These are phyloP conservation scores for Sedum album DNA, from an alignment of 164 flowering plant species.

Conservation along the genomic window DNA sequence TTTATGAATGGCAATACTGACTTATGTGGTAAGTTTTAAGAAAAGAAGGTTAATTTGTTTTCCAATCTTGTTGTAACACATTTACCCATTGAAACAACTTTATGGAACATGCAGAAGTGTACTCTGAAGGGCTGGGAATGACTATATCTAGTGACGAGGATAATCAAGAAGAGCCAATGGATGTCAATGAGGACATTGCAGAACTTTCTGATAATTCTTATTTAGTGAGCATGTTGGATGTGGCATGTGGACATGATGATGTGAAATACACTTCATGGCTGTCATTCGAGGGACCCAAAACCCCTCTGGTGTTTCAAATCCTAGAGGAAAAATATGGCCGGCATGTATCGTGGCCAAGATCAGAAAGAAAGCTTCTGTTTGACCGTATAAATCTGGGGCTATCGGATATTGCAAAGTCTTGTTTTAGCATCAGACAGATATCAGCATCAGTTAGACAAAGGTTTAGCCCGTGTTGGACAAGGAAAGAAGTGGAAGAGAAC, in stretches of 20 bases:
- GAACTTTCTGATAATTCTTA: constrained; percentile 35
- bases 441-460: constrained; percentile 22
- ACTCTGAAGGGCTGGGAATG: constrained; percentile 38
- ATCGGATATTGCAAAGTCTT: constrained; percentile 21
- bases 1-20: constrained; percentile 13
- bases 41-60: background rate
- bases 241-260: constrained; percentile 24
- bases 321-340: constrained; percentile 60
- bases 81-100: background rate
- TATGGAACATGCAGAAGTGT: constrained; percentile 37
- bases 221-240: constrained; percentile 43
- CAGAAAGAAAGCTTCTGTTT: constrained; percentile 47
- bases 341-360: constrained; percentile 38
- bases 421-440: constrained; percentile 10
- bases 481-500: constrained; percentile 31
- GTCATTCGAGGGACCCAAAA: constrained; percentile 41
- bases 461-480: constrained; percentile 11
- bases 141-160: constrained; percentile 44
- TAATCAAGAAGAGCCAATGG: constrained; percentile 19
- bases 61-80: background rate
- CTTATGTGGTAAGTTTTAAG: constrained; percentile 18
- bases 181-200: constrained; percentile 10
- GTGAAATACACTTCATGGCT: constrained; percentile 20
- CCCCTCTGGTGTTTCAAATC: constrained; percentile 36
- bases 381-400: constrained; percentile 40